Evolutionary conservation across 768 basidiomycete species (phyloP), one percentile per base, ranked within the genome.

Genomic region (Amyloporia xantha): DNA sequence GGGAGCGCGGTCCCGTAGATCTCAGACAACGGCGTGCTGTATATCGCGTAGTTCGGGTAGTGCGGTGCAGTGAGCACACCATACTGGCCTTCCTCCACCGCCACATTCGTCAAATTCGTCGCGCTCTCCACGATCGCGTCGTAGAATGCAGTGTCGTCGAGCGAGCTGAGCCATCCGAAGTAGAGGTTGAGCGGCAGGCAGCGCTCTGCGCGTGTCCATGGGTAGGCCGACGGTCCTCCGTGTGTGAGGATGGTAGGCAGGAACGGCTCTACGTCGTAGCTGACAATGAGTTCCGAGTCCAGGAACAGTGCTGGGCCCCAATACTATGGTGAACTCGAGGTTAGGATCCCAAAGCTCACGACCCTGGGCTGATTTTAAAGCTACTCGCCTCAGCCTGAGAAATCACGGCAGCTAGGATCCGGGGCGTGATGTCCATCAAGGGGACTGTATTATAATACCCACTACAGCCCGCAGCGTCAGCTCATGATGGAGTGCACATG

Each of bases 21-120:
- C 9, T 60, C 51, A 45, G 70, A 62, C 19, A 81, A 45, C 0
- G 79, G 72, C 3, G 80, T 82, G 44, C 72, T 73, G 28, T 54
- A 63, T 4, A 77, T 62, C 4, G 81, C 81, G 52, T 84, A 83
- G 59, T 87, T 86, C 23, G 71, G 68, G 59, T 86, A 85, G 44
- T 73, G 50, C 3, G 74, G 57, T 2, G 69, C 72, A 15, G 63
- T 56, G 5, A 52, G 55, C 19, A 70, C 47, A 33, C 64, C 57
- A 4, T 23, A 7, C 58, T 76, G 72, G 7, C 75, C 75, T 42
- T 73, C 63, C 17, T 55, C 57, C 5, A 68, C 52, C 2, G 71
- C 72, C 12, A 71, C 66, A 21, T 64, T 52, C 17, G 57, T 63
- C 41, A 84, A 66, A 6, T 65, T 3, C 13, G 28, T 9, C 17